A percentile compares a stretch with the other conserved stretches of the same genome.
Conservation (phyloP, 2,329 filamentous ascomycete genomes). For the Claviceps paspali region DNA sequence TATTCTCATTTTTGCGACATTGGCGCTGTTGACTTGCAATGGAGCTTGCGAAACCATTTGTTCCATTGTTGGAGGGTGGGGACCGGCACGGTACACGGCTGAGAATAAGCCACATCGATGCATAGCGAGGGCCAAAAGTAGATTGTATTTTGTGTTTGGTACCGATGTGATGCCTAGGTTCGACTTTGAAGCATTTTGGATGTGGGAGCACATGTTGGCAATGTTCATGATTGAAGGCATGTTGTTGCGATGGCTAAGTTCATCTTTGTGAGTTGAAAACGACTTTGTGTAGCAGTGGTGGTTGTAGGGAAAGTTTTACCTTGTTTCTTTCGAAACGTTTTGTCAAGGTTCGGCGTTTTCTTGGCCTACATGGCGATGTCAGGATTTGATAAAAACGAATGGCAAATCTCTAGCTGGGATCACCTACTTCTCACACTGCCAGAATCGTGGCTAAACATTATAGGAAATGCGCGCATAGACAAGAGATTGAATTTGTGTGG, state of each 20-base stretch:
- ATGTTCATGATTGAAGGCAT: slow-evolving; percentile 49
- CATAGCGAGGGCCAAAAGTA: slow-evolving; percentile 58
- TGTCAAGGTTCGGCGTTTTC: no score
- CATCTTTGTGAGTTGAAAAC: not conserved
- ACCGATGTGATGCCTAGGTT: slow-evolving; percentile 74
- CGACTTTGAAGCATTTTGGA: slow-evolving; percentile 79
- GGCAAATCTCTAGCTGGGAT: no score
- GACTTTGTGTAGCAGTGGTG: no score
- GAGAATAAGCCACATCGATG: slow-evolving; percentile 74
- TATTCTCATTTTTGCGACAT: slow-evolving; percentile 58
- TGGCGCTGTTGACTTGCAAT: slow-evolving; percentile 48
- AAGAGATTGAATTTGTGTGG: no score
- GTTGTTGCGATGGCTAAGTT: not conserved
- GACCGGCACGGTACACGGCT: slow-evolving; percentile 57
- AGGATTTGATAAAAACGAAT: no score
- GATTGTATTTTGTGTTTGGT: slow-evolving; percentile 65
- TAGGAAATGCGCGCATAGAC: no score
- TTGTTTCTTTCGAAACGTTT: no score
- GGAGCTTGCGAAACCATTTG: slow-evolving; percentile 30
- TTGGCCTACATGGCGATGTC: no score
- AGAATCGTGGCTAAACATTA: no score
- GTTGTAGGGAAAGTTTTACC: no score
- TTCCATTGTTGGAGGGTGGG: slow-evolving; percentile 34
- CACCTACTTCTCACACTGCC: no score
- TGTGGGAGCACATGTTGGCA: slow-evolving; percentile 71